These are phyloP conservation scores for Noccaea bulbosa DNA, from an alignment of 345 rosid genomes.

Conservation along the genomic window DNA sequence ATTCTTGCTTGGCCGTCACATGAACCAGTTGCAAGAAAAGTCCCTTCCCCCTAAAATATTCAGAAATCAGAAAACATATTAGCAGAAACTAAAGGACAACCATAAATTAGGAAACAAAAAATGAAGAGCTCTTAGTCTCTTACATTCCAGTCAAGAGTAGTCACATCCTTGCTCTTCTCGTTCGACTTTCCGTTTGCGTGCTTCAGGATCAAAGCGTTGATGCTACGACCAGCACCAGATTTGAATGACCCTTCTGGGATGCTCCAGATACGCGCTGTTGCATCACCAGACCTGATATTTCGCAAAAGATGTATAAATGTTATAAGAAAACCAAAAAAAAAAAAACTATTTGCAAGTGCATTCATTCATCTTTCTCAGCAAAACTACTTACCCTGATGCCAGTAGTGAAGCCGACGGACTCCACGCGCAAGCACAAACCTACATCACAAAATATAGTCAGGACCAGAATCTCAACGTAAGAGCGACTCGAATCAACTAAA, in stretches of 20 bases:
- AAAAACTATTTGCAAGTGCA: neutral
- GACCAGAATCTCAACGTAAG: neutral
- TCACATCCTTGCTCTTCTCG: constrained; percentile 98
- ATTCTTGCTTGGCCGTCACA: constrained; percentile 98
- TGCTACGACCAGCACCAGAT: constrained; percentile 56
- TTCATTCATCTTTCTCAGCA: constrained; percentile 18
- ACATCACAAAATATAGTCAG: constrained; percentile 27
- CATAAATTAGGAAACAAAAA: constrained; percentile 10
- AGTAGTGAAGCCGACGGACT: constrained; percentile 98
- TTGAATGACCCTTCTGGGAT: constrained; percentile 67
- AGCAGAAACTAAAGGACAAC: constrained; percentile 20
- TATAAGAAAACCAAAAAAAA: neutral
- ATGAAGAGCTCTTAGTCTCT: constrained; percentile 52
- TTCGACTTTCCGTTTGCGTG: constrained; percentile 94
- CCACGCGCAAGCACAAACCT: constrained; percentile 99
- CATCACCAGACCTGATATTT: constrained; percentile 85
- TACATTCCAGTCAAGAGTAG: constrained; percentile 99
- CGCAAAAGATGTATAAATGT: constrained; percentile 6
- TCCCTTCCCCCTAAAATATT: constrained; percentile 78
- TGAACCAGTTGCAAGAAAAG: constrained; percentile 95
- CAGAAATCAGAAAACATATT: constrained; percentile 15
- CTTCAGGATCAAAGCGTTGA: constrained; percentile 72
- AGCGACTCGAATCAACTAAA: constrained; percentile 5
- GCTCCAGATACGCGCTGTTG: constrained; percentile 97
- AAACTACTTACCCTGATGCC: constrained; percentile 89